These are phyloP conservation scores for Lagenaria siceraria DNA, from an alignment of 306 rosid species.

Conservation along the genomic window DNA sequence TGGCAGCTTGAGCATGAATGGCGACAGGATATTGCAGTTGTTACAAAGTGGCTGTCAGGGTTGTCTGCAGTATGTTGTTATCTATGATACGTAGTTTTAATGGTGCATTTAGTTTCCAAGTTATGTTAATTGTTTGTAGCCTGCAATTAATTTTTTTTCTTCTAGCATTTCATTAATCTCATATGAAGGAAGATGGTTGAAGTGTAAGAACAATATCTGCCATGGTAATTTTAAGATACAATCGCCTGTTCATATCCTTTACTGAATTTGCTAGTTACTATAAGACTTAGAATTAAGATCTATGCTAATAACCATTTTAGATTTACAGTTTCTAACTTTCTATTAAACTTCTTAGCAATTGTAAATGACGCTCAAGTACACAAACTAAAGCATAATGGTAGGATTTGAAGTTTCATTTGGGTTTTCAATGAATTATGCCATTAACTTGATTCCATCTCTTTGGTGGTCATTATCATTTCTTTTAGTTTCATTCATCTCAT, in stretches of 20 bases:
- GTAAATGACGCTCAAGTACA: not conserved
- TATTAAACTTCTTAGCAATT: not conserved
- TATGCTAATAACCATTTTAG: not conserved
- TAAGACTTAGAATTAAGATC: not conserved
- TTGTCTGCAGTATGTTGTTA: constrained; percentile 67
- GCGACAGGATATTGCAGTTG: constrained; percentile 99
- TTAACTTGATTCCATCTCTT: not conserved
- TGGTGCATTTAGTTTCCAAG: not conserved
- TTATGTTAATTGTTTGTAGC: not conserved
- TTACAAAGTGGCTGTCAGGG: constrained; percentile 94
- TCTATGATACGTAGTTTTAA: constrained; percentile 6
- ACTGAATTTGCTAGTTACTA: not conserved
- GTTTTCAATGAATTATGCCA: not conserved
- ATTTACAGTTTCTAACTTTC: not conserved
- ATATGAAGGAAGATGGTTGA: not conserved
- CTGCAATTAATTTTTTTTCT: not conserved
- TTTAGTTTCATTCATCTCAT: not conserved
- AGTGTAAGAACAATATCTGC: not conserved
- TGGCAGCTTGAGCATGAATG: constrained; percentile 96
- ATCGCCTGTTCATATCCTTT: not conserved
- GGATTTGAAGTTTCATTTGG: not conserved
- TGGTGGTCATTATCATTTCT: not conserved
- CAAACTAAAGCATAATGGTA: not conserved
- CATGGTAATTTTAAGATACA: not conserved
- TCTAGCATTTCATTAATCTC: not conserved